phyloP scores from a whole-genome alignment of 805 yeast species.

The Hemisphaericaspora nanyangensis region DNA sequence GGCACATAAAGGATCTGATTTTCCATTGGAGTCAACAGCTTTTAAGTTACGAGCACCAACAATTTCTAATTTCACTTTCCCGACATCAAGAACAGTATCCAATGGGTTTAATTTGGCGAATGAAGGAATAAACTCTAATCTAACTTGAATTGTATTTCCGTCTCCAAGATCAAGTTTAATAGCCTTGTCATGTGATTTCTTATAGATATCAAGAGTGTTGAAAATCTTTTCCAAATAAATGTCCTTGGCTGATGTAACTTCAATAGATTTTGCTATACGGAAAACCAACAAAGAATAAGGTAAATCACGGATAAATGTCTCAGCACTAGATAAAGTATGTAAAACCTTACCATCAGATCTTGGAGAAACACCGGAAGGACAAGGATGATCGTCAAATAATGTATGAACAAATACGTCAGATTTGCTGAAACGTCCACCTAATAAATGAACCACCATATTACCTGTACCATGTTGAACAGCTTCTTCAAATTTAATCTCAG shows the following conservation, averaged over 20 bases:
- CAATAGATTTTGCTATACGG: constrained; percentile 52
- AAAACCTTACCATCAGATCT: constrained; percentile 46
- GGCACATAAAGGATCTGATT: constrained; percentile 66
- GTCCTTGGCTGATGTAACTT: constrained; percentile 45
- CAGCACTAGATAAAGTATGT: constrained; percentile 44
- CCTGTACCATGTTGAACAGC: constrained; percentile 59
- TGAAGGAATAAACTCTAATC: constrained; percentile 61
- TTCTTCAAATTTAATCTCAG: constrained; percentile 48
- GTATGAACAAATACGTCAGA: constrained; percentile 53
- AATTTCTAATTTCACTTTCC: constrained; percentile 53
- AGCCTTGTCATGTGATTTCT: constrained; percentile 45
- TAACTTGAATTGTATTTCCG: constrained; percentile 39
- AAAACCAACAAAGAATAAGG: constrained; percentile 54
- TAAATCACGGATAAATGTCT: constrained; percentile 67
- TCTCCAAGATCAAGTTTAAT: constrained; percentile 40
- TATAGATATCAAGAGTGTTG: constrained; percentile 52
- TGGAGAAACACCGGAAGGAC: constrained; percentile 54
- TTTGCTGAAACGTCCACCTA: constrained; percentile 45
- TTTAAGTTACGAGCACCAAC: constrained; percentile 50
- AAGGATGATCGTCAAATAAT: constrained; percentile 60
- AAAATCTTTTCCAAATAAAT: constrained; percentile 48
- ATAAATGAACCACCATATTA: constrained; percentile 50
- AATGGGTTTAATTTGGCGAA: constrained; percentile 48
- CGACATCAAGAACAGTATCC: constrained; percentile 69
- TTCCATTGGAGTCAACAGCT: constrained; percentile 69